phyloP scores from a whole-genome alignment of 352 stramenopile species.

The Pythium sukuiense region DNA sequence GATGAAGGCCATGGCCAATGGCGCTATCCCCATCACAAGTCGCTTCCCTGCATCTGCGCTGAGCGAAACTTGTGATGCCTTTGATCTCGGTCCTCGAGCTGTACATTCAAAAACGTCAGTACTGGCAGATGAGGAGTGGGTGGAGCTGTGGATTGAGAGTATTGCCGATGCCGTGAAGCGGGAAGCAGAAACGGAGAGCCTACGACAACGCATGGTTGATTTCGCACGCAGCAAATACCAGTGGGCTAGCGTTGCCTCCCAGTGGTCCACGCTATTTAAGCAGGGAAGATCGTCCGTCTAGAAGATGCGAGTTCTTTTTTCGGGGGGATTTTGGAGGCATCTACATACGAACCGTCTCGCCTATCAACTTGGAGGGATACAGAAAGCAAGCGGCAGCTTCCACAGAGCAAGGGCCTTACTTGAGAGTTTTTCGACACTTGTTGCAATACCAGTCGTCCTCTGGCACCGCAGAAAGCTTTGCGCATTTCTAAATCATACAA shows the following conservation, averaged over 20 bases:
- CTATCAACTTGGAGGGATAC: neutral
- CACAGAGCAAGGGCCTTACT: slow-evolving; percentile 15
- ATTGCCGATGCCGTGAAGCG: slow-evolving; percentile 42
- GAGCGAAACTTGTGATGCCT: slow-evolving; percentile 57
- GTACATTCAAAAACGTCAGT: slow-evolving; percentile 23
- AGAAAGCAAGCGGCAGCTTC: neutral
- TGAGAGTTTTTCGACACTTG: slow-evolving; percentile 53
- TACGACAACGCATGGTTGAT: slow-evolving; percentile 57
- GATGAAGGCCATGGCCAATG: slow-evolving; percentile 91
- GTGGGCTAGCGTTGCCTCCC: slow-evolving; percentile 50
- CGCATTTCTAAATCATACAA: slow-evolving; percentile 75
- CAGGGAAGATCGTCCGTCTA: slow-evolving; percentile 9
- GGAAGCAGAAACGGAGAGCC: slow-evolving; percentile 23
- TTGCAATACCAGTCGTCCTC: slow-evolving; percentile 90
- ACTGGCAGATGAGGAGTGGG: slow-evolving; percentile 39
- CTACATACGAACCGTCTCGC: slow-evolving; percentile 1
- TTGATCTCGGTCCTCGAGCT: slow-evolving; percentile 72
- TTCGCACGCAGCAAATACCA: slow-evolving; percentile 54
- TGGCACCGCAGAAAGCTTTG: slow-evolving; percentile 69
- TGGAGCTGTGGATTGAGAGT: slow-evolving; percentile 49
- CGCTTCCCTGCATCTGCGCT: slow-evolving; percentile 62
- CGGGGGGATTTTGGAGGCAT: slow-evolving; percentile 1
- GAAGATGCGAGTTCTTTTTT: slow-evolving; percentile 16
- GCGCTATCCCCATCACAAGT: slow-evolving; percentile 90
- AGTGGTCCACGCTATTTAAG: slow-evolving; percentile 56